Evolutionary conservation across 2,329 filamentous ascomycete genomes (phyloP), one percentile per base, ranked within the genome.

Genomic region (Triangularia verruculosa): DNA sequence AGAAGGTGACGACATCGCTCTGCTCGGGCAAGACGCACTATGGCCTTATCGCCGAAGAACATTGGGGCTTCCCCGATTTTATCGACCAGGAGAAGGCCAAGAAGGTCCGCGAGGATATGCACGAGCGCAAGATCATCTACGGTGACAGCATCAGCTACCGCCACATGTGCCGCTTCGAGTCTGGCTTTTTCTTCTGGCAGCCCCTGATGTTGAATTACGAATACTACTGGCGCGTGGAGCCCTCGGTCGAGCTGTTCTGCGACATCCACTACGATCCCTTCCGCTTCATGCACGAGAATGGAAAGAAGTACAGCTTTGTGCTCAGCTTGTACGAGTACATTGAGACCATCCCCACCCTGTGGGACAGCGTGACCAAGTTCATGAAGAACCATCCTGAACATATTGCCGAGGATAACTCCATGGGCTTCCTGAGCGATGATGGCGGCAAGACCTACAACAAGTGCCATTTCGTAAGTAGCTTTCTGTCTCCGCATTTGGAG

Each of bases 81-180:
- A 99, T 99, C 73, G 95, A 99, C 75, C 90, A 97, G 78, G 91
- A 97, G 59, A 96, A 91, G 80, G 96, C 95, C 51, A 86, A 86
- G 73, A 90, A 92, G 78, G 93, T 95, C 65, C 91, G 95, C 66
- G 89, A 97, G 79, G 92, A 97, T 72, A 99, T 99, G 95, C 88
- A 86, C 62, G 86, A 92, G 76, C 88, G 89, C 75, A 96, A 97
- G 81, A 96, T 99, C 77, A 99, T 99, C 78, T 99, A 99, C 75
- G 95, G 95, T 66, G 95, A 98, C 78, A 97, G 93, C 11, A 80
- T 96, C 79, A 96, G 92, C 80, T 99, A 99, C 82, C 89, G 95
- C 68, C 96, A 99, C 83, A 99, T 99, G 95, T 99, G 95, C 79
- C 92, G 95, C 68, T 99, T 97, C 75, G 95, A 99, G 79, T 98